A percentile compares a stretch with the other conserved stretches of the same genome.
phyloP scores from a whole-genome alignment of 148 eudicot species.

The Vaccinium darrowii region DNA sequence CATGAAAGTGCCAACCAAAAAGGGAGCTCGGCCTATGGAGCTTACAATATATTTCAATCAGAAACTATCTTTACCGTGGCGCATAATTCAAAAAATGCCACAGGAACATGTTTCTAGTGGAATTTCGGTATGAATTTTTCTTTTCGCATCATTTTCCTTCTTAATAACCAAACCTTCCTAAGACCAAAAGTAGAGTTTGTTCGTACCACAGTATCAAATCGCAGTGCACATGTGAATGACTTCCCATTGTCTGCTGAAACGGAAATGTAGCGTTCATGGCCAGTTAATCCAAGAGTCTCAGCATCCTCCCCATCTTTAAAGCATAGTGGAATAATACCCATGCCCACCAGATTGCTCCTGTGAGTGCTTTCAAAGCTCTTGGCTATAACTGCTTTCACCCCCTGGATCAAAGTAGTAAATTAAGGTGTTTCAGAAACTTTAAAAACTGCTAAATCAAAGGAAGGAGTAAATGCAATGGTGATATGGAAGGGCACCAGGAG shows the following conservation, averaged over 20 bases:
- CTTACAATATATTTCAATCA: too few species aligned
- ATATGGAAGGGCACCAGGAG: background rate
- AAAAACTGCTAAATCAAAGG: background rate
- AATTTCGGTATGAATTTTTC: background rate
- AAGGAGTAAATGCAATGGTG: background rate
- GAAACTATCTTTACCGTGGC: too few species aligned
- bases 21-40: too few species aligned
- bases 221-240: constrained; percentile 34
- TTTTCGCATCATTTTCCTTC: background rate
- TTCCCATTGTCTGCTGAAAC: constrained; percentile 34
- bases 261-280: constrained; percentile 24
- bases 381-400: constrained; percentile 38
- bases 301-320: constrained; percentile 46
- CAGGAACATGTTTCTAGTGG: background rate
- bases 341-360: constrained; percentile 40
- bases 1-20: too few species aligned
- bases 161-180: background rate
- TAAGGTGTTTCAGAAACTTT: background rate
- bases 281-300: constrained; percentile 32
- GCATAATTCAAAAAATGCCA: too few species aligned
- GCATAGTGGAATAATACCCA: constrained; percentile 46
- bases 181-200: background rate
- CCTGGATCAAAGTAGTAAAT: background rate
- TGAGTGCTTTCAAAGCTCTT: constrained; percentile 44
- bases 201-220: constrained; percentile 41